Evolutionary conservation across 1,139 yeast genomes (phyloP), one percentile per base, ranked within the genome.

Genomic region (Yamadazyma oceani): DNA sequence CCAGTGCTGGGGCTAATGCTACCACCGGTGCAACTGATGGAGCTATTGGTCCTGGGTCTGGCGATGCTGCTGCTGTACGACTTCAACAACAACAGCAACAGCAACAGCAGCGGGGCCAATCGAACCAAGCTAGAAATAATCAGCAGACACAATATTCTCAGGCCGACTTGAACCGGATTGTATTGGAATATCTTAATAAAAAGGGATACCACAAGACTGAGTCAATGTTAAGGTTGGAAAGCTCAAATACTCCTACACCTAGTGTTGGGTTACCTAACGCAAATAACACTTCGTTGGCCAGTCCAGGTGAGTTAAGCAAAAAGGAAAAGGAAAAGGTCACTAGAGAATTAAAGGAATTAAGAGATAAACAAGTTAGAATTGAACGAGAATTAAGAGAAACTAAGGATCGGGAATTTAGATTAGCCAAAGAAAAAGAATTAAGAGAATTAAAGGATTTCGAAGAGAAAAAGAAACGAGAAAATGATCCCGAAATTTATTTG

Each of bases 171-270:
- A 88, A 90, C 60, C 69, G 94, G 49, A 86, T 90, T 55, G 97
- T 92, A 25, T 71, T 92, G 52, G 98, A 92, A 53, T 92, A 92
- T 53, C 74, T 94, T 48, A 86, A 82, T 59, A 90, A 92, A 56
- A 89, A 90, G 58, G 99, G 99, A 3, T 94, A 88, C 55, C 90
- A 88, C 48, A 79, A 85, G 49, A 90, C 97, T 0, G 99, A 94
- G 58, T 89, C 96, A 4, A 87, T 89, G 83, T 74, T 92, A 43
- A 76, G 98, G 46, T 78, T 89, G 46, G 99, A 94, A 58, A 81
- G 88, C 45, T 78, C 94, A 3, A 82, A 88, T 43, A 76, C 76
- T 3, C 78, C 81, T 2, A 77, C 81, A 1, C 79, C 84, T 15
- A 58, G 66, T 1, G 78, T 82, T 0, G 78, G 85, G 0, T 68